Base-by-base conservation (phyloP, 768 basidiomycete species). In the Mycena latifolia region DNA sequence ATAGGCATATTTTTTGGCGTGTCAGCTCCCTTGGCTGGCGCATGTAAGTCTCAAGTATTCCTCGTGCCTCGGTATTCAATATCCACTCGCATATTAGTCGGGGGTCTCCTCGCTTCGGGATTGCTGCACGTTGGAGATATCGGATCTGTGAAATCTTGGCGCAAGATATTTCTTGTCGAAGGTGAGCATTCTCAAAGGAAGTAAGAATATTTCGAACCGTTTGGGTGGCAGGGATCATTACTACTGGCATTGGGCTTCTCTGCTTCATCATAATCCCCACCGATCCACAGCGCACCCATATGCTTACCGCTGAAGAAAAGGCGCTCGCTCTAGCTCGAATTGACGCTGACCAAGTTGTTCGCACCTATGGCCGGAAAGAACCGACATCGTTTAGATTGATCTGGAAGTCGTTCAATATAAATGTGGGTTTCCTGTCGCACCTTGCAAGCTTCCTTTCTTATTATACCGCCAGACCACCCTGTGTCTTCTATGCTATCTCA, bases 111-210 rank as follows among this genome's bases (percentile, higher is more conserved):
- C 11, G 78, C 79, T 7, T 80, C 80, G 12, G 80, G 79, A 11
- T 71, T 81, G 18, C 63, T 81, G 8, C 64, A 72, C 8, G 52
- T 78, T 10, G 61, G 66, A 12, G 73, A 77, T 50, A 75, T 81
- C 22, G 78, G 80, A 0, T 61, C 60, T 1, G 69, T 79, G 22
- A 74, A 66, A 29, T 75, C 75, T 6, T 81, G 80, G 80, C 70
- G 80, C 28, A 81, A 83, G 72, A 81, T 84, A 29, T 82, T 84
- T 57, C 74, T 84, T 28, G 65, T 82, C 41, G 82, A 83, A 77
- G 82, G 80, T 78, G 61, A 59, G 47, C 33, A 33, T 15, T 51
- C 11, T 39, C 20, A 17, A 45, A 4, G 45, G 17, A 2, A 20
- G 28, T 31, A 1, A 20, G 33, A 35, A 35, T 7, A 35, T 35